Evolutionary conservation across 257 asterid genomes (phyloP).

Genomic region (Nicotiana attenuata): DNA sequence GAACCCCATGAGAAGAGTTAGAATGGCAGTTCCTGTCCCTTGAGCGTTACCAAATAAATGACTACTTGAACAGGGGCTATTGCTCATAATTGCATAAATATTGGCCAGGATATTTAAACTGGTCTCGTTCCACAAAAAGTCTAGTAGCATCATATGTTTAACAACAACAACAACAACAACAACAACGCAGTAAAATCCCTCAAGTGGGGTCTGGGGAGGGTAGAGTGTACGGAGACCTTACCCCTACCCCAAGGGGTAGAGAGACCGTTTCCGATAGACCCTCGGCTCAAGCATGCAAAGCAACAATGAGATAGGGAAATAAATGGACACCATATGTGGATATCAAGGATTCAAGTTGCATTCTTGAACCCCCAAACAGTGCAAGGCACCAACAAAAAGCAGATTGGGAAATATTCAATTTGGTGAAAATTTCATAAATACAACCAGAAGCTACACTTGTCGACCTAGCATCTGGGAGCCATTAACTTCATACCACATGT

Average conservation of each 20-base stretch:
- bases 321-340: background rate
- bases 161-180: too few relatives aligned
- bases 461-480: background rate
- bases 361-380: constrained; percentile 1
- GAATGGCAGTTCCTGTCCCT: background rate
- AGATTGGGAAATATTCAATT: constrained; percentile 1
- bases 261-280: too few relatives aligned
- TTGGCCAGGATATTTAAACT: background rate
- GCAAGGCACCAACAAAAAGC: background rate
- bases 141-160: background rate
- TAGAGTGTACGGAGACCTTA: too few relatives aligned
- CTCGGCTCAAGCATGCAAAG: background rate
- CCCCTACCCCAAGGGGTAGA: too few relatives aligned
- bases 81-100: background rate
- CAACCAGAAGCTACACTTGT: background rate
- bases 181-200: too few relatives aligned
- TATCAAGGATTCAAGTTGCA: background rate
- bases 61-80: background rate
- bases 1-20: background rate
- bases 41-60: background rate
- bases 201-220: too few relatives aligned
- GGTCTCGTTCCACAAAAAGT: background rate
- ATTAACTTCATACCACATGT: background rate
- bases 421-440: background rate
- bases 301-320: background rate